Percentiles rank a stretch among this genome's conserved stretches.
Conservation (phyloP, 495 filamentous ascomycete genomes). For the Tuber borchii region DNA sequence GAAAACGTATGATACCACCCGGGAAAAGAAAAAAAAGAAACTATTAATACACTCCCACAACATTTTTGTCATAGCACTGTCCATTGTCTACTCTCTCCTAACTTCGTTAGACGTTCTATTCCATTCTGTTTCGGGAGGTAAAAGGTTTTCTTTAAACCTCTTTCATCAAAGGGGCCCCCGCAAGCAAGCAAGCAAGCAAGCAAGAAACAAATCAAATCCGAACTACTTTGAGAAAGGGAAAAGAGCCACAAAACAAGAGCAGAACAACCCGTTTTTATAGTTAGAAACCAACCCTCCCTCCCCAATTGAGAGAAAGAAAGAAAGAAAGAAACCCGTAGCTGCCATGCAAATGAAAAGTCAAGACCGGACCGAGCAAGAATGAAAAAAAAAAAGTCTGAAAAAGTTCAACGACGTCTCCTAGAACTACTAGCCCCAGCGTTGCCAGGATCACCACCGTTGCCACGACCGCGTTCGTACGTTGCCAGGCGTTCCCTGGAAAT, state of each 20-base stretch:
- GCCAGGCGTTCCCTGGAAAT: constrained; percentile 39
- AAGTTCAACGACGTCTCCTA: constrained; percentile 15
- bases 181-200: background rate
- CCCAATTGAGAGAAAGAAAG: background rate
- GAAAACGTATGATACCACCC: background rate
- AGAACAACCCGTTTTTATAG: constrained; percentile 5
- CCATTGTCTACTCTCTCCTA: background rate
- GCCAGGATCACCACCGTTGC: background rate
- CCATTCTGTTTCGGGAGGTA: background rate
- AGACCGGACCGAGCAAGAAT: background rate
- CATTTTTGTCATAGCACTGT: background rate
- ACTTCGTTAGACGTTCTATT: background rate
- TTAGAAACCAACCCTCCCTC: background rate
- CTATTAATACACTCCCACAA: background rate
- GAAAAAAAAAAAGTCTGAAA: background rate
- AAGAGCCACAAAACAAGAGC: background rate
- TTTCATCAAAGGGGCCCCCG: background rate
- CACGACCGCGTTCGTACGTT: background rate
- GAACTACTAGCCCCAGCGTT: background rate
- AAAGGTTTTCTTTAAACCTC: background rate
- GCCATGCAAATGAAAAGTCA: background rate
- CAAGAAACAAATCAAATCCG: constrained; percentile 8
- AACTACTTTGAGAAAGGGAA: background rate
- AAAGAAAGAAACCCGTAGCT: constrained; percentile 8
- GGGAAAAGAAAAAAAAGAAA: background rate